Conservation (phyloP, 2,329 filamentous ascomycete genomes). For the Colletotrichum gloeosporioides region DNA sequence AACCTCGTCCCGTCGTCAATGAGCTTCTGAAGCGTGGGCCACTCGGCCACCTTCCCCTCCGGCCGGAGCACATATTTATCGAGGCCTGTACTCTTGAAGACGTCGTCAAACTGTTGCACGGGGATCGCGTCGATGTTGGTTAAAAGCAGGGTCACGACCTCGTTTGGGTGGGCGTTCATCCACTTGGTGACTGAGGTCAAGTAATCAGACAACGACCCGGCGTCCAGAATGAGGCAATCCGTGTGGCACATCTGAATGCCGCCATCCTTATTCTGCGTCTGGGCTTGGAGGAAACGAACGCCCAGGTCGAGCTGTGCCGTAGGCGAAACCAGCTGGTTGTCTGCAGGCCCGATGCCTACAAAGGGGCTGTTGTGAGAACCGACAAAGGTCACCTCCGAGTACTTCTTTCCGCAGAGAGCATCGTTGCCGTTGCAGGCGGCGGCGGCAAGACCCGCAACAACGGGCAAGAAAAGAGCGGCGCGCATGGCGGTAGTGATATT, state of each 20-base stretch:
- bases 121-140: constrained; percentile 66
- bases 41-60: constrained; percentile 42
- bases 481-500: neutral
- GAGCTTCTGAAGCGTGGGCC: constrained; percentile 75
- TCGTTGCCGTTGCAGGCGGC: constrained; percentile 62
- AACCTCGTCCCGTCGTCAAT: constrained; percentile 69
- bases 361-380: constrained; percentile 73
- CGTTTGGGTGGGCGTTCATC: constrained; percentile 62
- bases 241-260: constrained; percentile 69
- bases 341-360: constrained; percentile 55
- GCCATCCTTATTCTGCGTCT: constrained; percentile 61
- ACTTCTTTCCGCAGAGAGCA: constrained; percentile 59
- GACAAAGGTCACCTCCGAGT: constrained; percentile 65
- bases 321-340: constrained; percentile 67
- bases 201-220: constrained; percentile 60
- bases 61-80: constrained; percentile 62
- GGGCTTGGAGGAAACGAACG: constrained; percentile 68
- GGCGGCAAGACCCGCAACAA: constrained; percentile 23
- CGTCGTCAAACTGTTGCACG: constrained; percentile 57
- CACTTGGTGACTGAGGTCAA: constrained; percentile 64
- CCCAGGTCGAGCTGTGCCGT: constrained; percentile 64
- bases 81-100: constrained; percentile 62
- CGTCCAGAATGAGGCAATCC: constrained; percentile 63
- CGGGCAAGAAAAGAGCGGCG: constrained; percentile 12
- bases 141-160: constrained; percentile 68